These are phyloP conservation scores for Sherardia arvensis DNA, from an alignment of 257 asterid genomes.

Conservation along the genomic window DNA sequence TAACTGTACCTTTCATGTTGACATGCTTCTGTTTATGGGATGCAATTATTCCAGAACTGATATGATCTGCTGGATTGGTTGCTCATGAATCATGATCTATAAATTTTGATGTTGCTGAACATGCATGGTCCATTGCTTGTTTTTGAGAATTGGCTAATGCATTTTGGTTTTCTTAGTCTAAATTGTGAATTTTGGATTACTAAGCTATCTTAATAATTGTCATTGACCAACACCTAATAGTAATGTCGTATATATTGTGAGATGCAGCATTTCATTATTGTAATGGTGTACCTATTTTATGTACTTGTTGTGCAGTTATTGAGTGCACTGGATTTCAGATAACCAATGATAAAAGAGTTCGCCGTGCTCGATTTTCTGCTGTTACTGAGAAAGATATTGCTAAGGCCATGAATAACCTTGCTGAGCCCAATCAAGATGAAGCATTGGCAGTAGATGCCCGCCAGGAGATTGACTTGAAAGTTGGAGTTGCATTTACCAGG, in stretches of 20 bases:
- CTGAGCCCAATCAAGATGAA: constrained; percentile 73
- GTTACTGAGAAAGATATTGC: constrained; percentile 79
- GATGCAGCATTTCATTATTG: neutral
- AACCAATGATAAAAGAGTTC: constrained; percentile 49
- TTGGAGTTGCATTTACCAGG: constrained; percentile 92
- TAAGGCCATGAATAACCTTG: constrained; percentile 72
- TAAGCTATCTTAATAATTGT: neutral
- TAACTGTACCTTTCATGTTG: neutral
- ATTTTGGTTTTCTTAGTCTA: neutral
- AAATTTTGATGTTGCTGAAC: neutral
- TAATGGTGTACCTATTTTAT: constrained; percentile 2
- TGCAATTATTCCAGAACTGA: neutral
- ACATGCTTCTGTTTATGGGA: neutral
- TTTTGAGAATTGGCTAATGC: neutral
- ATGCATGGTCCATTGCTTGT: neutral
- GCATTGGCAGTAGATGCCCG: constrained; percentile 93
- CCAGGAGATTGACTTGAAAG: constrained; percentile 95
- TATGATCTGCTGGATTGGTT: neutral
- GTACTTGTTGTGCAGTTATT: constrained; percentile 42
- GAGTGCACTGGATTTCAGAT: constrained; percentile 66
- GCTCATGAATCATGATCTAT: neutral
- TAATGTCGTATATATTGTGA: neutral
- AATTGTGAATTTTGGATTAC: neutral
- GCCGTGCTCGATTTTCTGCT: constrained; percentile 87
- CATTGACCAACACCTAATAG: neutral